Conservation (phyloP, 306 rosid species). For the Trifolium dubium region DNA sequence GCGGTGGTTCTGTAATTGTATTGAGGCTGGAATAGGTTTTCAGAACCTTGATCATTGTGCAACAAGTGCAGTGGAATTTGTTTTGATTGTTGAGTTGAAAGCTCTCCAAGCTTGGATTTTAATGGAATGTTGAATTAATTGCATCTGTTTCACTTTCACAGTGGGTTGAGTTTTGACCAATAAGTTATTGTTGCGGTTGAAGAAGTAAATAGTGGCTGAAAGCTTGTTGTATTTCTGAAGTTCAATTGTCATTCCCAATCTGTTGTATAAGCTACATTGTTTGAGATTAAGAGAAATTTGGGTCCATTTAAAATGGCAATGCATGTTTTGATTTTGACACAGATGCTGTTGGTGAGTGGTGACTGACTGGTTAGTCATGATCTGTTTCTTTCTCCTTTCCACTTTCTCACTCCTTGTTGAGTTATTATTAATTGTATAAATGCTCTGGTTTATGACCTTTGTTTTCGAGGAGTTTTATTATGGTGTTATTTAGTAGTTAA, state of each 20-base stretch:
- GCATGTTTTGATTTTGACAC: slow-evolving; percentile 22
- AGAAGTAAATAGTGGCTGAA: slow-evolving; percentile 41
- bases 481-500: no score
- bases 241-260: slow-evolving; percentile 41
- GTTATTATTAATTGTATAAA: slow-evolving; percentile 32
- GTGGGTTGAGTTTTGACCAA: not conserved
- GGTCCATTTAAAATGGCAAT: slow-evolving; percentile 22
- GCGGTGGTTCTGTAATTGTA: slow-evolving; percentile 18
- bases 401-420: slow-evolving; percentile 49
- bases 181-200: slow-evolving; percentile 37
- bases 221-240: slow-evolving; percentile 33
- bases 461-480: slow-evolving; percentile 45
- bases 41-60: slow-evolving; percentile 38
- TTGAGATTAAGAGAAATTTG: slow-evolving; percentile 25
- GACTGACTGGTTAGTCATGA: slow-evolving; percentile 39
- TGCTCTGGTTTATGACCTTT: slow-evolving; percentile 48
- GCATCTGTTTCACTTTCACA: slow-evolving; percentile 45
- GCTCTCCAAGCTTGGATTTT: slow-evolving; percentile 32
- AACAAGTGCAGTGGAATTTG: slow-evolving; percentile 25
- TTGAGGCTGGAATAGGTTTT: slow-evolving; percentile 57
- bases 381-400: slow-evolving; percentile 39
- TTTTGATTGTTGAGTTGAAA: slow-evolving; percentile 23
- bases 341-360: slow-evolving; percentile 34
- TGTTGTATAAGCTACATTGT: not conserved
- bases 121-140: slow-evolving; percentile 15